phyloP scores from a whole-genome alignment of 2,329 filamentous ascomycete species.

The Phyllosticta citribraziliensis region DNA sequence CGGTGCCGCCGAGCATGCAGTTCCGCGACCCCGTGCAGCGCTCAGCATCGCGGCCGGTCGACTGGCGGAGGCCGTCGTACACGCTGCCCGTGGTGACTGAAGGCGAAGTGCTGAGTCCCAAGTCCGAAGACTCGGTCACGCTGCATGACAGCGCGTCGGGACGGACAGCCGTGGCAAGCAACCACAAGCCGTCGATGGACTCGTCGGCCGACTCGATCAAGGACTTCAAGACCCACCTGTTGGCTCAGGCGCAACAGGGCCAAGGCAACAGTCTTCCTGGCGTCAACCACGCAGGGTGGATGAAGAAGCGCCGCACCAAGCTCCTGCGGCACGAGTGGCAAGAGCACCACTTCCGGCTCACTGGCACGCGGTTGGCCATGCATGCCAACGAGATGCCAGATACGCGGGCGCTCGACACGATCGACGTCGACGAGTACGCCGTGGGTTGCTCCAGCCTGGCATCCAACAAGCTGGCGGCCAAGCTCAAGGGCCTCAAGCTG shows the following conservation, averaged over 20 bases:
- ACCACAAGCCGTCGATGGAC: not conserved
- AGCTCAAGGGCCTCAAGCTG: conserved; percentile 68
- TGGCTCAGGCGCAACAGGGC: conserved; percentile 22
- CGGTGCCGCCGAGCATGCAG: conserved; percentile 87
- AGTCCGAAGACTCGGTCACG: conserved; percentile 18
- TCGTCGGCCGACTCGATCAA: conserved; percentile 12
- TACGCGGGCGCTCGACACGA: conserved; percentile 64
- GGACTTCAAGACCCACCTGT: conserved; percentile 7
- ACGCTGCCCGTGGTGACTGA: conserved; percentile 62
- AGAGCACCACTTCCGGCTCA: conserved; percentile 81
- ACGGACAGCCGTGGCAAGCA: not conserved
- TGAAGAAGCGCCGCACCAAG: conserved; percentile 87
- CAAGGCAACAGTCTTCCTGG: conserved; percentile 23
- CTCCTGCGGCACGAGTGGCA: conserved; percentile 91
- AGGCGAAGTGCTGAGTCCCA: conserved; percentile 40
- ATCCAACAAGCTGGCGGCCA: conserved; percentile 74
- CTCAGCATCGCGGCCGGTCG: conserved; percentile 32
- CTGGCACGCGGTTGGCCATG: conserved; percentile 53
- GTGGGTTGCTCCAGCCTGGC: conserved; percentile 73
- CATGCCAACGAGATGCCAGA: conserved; percentile 45
- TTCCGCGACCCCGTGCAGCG: conserved; percentile 49
- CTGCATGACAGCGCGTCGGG: conserved; percentile 11
- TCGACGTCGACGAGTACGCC: conserved; percentile 82
- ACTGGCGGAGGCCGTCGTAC: conserved; percentile 55
- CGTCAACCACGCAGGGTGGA: conserved; percentile 69